Base-by-base conservation (phyloP, 345 rosid genomes). In the Citrus medica region DNA sequence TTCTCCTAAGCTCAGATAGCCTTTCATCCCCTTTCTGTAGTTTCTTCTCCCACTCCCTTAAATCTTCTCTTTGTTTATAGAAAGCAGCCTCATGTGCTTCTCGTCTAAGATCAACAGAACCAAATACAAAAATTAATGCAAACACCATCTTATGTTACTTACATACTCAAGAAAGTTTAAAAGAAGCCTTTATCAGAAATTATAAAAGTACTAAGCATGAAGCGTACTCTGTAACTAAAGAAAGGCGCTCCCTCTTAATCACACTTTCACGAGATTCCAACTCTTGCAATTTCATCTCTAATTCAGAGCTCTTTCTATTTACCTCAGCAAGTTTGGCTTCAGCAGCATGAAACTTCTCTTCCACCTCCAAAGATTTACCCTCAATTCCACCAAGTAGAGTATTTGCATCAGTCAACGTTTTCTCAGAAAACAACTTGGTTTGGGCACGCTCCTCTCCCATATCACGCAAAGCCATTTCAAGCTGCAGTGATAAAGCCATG, bases 1-100 rank as follows among this genome's bases (percentile, higher is more conserved):
- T 83, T 82, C 85, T 89, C 76, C 82, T 86, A 81, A 84, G 87
- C 79, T 92, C 92, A 77, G 58, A 74, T 46, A 89, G 79, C 75
- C 62, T 86, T 74, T 87, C 88, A 74, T 93, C 98, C 78, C 70
- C 60, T 28, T 81, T 78, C 65, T 76, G 84, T 38, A 93, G 80
- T 80, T 85, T 88, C 82, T 74, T 89, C 83, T 93, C 97, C 98
- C 96, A 92, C 79, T 88, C 94, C 72, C 75, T 83, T 68, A 93
- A 75, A 46, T 93, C 97, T 85, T 91, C 96, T 70, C 93, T 89
- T 76, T 91, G 91, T 82, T 87, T 88, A 82, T 86, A 87, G 67
- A 92, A 88, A 71, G 88, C 83, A 74, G 91, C 89, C 78, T 85
- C 84, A 17, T 90, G 91, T 72, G 95, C 96, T 82, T 95, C 99